Evolutionary conservation across 352 stramenopile species (phyloP).

Genomic region (Globisporangium spiculum): DNA sequence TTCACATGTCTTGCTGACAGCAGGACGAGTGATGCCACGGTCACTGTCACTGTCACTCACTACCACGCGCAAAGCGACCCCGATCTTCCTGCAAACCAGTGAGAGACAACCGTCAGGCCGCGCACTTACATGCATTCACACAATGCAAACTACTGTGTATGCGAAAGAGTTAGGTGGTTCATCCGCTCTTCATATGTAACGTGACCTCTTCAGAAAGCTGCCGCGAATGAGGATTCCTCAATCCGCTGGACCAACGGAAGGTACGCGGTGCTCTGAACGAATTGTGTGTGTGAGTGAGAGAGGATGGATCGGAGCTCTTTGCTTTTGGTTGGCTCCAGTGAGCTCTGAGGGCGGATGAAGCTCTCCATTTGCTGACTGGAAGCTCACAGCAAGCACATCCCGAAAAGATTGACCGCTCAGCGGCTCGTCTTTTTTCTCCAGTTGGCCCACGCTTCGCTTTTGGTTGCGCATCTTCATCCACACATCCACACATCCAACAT

Average conservation of each 20-base stretch:
- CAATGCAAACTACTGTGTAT: neutral
- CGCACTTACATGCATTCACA: neutral
- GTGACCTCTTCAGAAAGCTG: neutral
- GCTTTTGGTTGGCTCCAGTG: neutral
- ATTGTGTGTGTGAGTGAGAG: neutral
- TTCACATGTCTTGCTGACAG: neutral
- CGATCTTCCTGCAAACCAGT: neutral
- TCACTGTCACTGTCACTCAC: neutral
- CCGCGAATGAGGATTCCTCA: neutral
- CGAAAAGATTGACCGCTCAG: neutral
- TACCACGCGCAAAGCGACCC: neutral
- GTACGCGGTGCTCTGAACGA: neutral
- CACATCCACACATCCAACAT: neutral
- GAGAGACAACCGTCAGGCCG: neutral
- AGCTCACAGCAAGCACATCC: neutral
- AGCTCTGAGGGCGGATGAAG: neutral
- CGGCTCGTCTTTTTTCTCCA: constrained; percentile 6
- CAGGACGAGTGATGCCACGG: neutral
- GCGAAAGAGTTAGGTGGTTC: neutral
- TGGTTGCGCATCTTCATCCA: constrained; percentile 6
- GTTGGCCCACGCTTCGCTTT: neutral
- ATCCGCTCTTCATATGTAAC: neutral
- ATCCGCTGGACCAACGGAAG: neutral
- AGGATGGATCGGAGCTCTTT: neutral
- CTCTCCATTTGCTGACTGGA: neutral